Percentiles rank a stretch among this genome's conserved stretches.
phyloP scores from a whole-genome alignment of 1,139 yeast species.

The Scheffersomyces insectosa region DNA sequence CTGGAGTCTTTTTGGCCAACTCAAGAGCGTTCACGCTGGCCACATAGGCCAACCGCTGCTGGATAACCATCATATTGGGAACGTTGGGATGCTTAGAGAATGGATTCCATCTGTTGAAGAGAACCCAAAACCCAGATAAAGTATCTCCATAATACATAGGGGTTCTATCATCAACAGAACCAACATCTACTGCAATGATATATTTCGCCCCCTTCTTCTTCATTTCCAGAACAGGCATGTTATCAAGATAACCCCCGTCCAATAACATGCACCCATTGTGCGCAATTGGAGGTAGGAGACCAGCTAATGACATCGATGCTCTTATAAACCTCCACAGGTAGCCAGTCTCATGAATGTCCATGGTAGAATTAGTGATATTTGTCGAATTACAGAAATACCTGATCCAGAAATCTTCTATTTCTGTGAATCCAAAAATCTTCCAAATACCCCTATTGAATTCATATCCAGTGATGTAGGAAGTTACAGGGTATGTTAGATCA shows the following conservation, averaged over 20 bases:
- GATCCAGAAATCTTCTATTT: slow-evolving; percentile 96
- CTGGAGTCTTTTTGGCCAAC: slow-evolving; percentile 79
- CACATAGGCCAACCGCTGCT: slow-evolving; percentile 89
- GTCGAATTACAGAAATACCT: slow-evolving; percentile 88
- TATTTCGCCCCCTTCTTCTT: slow-evolving; percentile 81
- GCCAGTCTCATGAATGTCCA: slow-evolving; percentile 92
- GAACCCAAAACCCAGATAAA: slow-evolving; percentile 87
- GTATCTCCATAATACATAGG: slow-evolving; percentile 94
- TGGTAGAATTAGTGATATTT: slow-evolving; percentile 91
- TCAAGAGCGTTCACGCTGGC: slow-evolving; percentile 93
- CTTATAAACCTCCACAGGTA: slow-evolving; percentile 94
- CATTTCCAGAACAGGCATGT: slow-evolving; percentile 91
- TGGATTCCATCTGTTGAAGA: slow-evolving; percentile 87
- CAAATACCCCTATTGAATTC: slow-evolving; percentile 96
- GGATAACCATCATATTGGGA: slow-evolving; percentile 95
- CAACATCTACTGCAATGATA: slow-evolving; percentile 96
- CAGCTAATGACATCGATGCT: slow-evolving; percentile 97
- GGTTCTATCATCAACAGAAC: slow-evolving; percentile 88
- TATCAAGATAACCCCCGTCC: slow-evolving; percentile 96
- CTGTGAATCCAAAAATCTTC: slow-evolving; percentile 89
- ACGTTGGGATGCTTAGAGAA: slow-evolving; percentile 84
- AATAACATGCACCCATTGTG: slow-evolving; percentile 89
- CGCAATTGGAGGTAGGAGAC: slow-evolving; percentile 84
- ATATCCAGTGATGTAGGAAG: slow-evolving; percentile 95
- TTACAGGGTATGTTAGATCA: slow-evolving; percentile 89